phyloP scores from a whole-genome alignment of 306 rosid species.

The Clitoria ternatea region DNA sequence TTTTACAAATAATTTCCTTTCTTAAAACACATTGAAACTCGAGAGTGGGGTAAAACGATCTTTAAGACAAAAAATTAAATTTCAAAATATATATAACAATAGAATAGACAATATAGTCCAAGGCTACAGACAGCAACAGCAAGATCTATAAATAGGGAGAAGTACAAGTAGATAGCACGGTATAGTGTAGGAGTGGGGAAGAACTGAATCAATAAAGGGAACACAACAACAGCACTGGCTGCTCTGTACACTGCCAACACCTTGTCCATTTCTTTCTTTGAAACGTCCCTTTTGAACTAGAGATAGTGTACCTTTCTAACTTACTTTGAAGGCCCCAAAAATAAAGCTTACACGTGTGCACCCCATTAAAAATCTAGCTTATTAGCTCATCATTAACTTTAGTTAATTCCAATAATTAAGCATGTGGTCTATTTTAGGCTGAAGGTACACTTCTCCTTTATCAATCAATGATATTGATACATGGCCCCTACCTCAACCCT shows the following conservation, averaged over 20 bases:
- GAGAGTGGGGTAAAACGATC: too few relatives aligned
- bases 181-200: not conserved
- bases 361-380: not conserved
- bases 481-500: not conserved
- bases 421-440: not conserved
- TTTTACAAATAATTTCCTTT: too few relatives aligned
- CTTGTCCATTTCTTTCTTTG: slow-evolving; percentile 55
- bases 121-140: too few relatives aligned
- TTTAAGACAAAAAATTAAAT: too few relatives aligned
- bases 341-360: slow-evolving; percentile 17
- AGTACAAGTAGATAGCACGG: not conserved
- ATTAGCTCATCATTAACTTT: slow-evolving; percentile 13
- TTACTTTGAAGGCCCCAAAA: slow-evolving; percentile 5
- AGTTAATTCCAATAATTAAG: slow-evolving; percentile 6
- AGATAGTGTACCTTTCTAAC: slow-evolving; percentile 2
- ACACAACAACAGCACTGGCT: slow-evolving; percentile 30
- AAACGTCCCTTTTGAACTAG: slow-evolving; percentile 53
- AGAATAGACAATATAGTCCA: too few relatives aligned
- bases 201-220: not conserved
- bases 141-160: not conserved
- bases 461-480: not conserved
- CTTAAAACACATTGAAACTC: too few relatives aligned
- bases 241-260: slow-evolving; percentile 43
- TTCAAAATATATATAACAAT: too few relatives aligned
- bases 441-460: slow-evolving; percentile 5